Evolutionary conservation across 345 rosid genomes (phyloP), one percentile per base, ranked within the genome.

Genomic region (Citrus maxima): DNA sequence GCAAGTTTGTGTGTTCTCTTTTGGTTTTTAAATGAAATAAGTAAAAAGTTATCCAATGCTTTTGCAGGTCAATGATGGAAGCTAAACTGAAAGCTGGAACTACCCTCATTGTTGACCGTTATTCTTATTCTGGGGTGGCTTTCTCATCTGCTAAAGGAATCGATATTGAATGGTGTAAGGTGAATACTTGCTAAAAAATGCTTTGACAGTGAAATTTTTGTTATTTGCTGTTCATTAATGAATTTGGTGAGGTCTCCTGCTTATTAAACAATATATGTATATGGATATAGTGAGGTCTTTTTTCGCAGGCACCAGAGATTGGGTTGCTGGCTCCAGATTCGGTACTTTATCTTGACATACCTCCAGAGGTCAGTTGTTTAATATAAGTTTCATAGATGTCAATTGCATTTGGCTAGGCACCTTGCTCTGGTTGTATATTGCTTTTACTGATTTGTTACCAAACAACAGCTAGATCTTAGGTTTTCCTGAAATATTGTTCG

Each of bases 111-210:
- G 92, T 94, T 25, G 98, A 96, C 74, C 97, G 97, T 61, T 94
- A 96, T 80, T 94, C 97, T 3, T 96, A 91, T 81, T 92, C 99
- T 25, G 97, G 98, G 54, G 97, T 92, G 38, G 99, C 97, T 59
- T 93, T 95, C 87, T 92, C 98, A 14, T 84, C 95, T 77, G 99
- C 98, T 32, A 95, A 93, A 88, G 99, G 97, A 81, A 93, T 95
- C 18, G 87, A 84, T 85, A 38, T 91, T 32, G 91, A 89, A 21
- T 96, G 97, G 98, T 96, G 99, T 80, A 93, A 95, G 93, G 94
- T 90, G 66, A 84, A 79, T 35, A 24, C 70, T 22, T 37, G 14
- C 34, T 74, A 4, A 18, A 70, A 75, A 3, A 54, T 8, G 60
- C 70, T 22, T 65, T 40, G 55, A 28, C 22, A 28, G 27, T 51